phyloP scores from a whole-genome alignment of 768 basidiomycete genomes.

The Suillus fuscotomentosus region DNA sequence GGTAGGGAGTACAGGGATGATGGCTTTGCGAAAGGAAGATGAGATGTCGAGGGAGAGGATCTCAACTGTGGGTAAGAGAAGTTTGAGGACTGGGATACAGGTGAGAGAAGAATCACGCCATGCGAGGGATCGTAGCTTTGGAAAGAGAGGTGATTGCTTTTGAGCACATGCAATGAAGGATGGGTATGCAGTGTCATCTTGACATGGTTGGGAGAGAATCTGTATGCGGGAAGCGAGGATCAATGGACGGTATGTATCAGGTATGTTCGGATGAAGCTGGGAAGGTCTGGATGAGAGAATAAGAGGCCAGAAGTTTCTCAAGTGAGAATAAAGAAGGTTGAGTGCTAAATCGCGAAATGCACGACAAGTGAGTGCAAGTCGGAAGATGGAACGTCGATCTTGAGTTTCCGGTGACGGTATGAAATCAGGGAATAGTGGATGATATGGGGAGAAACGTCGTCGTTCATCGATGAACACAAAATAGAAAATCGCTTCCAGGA shows the following conservation, averaged over 20 bases:
- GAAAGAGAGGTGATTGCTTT: too few relatives aligned
- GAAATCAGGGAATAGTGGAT: neutral
- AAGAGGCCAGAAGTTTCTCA: neutral
- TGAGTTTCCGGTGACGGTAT: neutral
- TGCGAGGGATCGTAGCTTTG: too few relatives aligned
- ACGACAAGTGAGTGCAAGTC: neutral
- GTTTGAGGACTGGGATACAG: neutral
- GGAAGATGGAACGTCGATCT: neutral
- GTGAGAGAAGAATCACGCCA: too few relatives aligned
- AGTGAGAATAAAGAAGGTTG: neutral
- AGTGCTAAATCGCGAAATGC: neutral
- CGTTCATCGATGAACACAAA: neutral
- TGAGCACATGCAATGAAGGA: too few relatives aligned
- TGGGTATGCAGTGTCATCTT: too few relatives aligned
- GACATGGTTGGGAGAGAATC: neutral
- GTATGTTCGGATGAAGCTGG: neutral
- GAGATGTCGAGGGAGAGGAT: neutral
- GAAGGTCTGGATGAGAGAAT: neutral
- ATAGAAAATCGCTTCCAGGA: neutral
- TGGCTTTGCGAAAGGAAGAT: neutral
- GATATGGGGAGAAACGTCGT: neutral
- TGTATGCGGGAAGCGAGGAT: neutral
- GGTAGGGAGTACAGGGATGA: neutral
- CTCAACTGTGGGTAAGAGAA: neutral
- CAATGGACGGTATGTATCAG: neutral